A percentile compares a stretch with the other conserved stretches of the same genome.
Evolutionary conservation across 306 rosid genomes (phyloP).

Genomic region (Corylus avellana): DNA sequence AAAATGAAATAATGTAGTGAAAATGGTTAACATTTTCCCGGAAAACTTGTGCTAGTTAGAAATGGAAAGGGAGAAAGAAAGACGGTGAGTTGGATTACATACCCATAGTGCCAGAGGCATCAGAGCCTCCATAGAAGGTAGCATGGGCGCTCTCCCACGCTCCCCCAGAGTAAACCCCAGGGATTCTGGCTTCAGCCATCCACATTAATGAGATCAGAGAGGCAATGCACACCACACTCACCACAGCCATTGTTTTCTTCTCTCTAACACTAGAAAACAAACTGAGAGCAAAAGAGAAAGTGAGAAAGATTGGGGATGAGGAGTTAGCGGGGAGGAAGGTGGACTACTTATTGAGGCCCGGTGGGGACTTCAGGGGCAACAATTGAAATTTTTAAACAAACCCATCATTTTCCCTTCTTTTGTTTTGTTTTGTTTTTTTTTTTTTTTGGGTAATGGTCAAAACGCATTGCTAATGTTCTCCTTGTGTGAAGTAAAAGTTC

Average conservation of each 20-base stretch:
- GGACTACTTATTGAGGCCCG: slow-evolving; percentile 63
- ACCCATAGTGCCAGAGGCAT: slow-evolving; percentile 99
- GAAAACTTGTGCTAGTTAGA: not conserved
- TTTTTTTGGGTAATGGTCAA: no score
- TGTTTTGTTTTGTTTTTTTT: not conserved
- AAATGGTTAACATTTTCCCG: not conserved
- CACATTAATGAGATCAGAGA: slow-evolving; percentile 43
- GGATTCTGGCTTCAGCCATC: slow-evolving; percentile 62
- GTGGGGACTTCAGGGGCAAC: slow-evolving; percentile 23
- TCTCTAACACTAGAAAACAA: not conserved
- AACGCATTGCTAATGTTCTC: not conserved
- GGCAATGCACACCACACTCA: slow-evolving; percentile 36
- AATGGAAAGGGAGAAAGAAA: not conserved
- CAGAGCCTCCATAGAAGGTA: slow-evolving; percentile 92
- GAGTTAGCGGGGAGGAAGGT: slow-evolving; percentile 13
- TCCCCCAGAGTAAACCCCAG: slow-evolving; percentile 70
- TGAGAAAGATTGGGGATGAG: slow-evolving; percentile 29
- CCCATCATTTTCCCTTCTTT: not conserved
- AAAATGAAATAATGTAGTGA: not conserved
- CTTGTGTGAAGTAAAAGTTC: not conserved
- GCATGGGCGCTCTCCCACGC: slow-evolving; percentile 88
- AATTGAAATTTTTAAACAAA: slow-evolving; percentile 34
- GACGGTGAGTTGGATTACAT: not conserved
- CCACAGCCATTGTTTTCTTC: slow-evolving; percentile 36
- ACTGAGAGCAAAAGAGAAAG: not conserved